phyloP scores from a whole-genome alignment of 441 rosid genomes.

The Euphorbia celastroides region DNA sequence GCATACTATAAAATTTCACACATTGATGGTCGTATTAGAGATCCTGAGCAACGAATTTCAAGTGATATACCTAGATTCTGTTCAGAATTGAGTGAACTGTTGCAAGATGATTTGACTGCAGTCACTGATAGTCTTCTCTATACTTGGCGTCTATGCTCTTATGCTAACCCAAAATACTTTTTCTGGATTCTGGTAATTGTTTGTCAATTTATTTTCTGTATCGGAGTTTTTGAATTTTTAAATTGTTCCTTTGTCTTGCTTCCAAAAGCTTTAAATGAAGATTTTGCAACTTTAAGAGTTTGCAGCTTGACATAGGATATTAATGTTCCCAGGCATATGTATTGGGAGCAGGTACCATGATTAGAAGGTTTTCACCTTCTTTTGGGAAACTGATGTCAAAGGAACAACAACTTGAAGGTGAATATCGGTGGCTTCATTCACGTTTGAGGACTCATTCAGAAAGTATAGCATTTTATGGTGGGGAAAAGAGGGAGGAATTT shows the following conservation, averaged over 20 bases:
- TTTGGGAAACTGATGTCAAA: constrained; percentile 92
- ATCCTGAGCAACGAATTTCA: constrained; percentile 97
- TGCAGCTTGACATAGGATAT: constrained; percentile 17
- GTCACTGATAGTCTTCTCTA: constrained; percentile 87
- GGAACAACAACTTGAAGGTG: constrained; percentile 99
- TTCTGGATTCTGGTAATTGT: constrained; percentile 89
- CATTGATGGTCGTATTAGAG: constrained; percentile 86
- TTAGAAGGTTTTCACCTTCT: constrained; percentile 91
- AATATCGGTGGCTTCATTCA: constrained; percentile 92
- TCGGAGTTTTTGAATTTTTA: not conserved
- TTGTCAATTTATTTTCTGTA: not conserved
- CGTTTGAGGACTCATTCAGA: constrained; percentile 98
- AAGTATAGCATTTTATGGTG: constrained; percentile 98
- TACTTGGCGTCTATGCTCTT: constrained; percentile 97
- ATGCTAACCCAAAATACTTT: constrained; percentile 96
- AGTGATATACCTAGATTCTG: constrained; percentile 96
- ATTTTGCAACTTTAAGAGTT: constrained; percentile 10
- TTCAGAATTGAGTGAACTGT: constrained; percentile 92
- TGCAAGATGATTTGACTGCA: constrained; percentile 90
- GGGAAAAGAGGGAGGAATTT: constrained; percentile 87
- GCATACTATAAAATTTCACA: constrained; percentile 96
- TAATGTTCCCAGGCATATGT: constrained; percentile 71
- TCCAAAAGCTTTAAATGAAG: constrained; percentile 10
- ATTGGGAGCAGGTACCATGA: constrained; percentile 83
- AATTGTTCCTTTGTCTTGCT: constrained; percentile 4